Conservation (phyloP, 2,329 filamentous ascomycete species). For the Scedosporium dehoogii region DNA sequence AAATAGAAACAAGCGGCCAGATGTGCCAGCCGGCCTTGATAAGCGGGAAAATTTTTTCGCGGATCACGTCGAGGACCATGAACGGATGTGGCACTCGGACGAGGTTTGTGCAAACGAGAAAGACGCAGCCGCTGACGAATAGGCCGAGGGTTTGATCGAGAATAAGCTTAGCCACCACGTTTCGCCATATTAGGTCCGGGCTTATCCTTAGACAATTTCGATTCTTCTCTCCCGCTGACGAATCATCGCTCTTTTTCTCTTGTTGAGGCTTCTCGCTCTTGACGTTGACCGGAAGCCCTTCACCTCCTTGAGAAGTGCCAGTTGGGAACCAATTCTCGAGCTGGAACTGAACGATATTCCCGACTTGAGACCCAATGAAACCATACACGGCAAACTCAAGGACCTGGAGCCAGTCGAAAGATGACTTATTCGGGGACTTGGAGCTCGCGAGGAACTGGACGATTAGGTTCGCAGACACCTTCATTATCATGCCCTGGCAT, state of each 20-base stretch:
- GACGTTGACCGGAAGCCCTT: slow-evolving; percentile 11
- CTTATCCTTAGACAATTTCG: slow-evolving; percentile 13
- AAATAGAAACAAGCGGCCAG: slow-evolving; percentile 24
- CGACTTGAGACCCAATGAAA: slow-evolving; percentile 23
- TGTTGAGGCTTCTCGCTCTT: slow-evolving; percentile 13
- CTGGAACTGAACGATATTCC: slow-evolving; percentile 23
- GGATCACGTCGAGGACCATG: slow-evolving; percentile 17
- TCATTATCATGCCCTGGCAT: slow-evolving; percentile 18
- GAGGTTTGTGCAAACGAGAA: slow-evolving; percentile 25
- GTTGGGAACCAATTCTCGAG: slow-evolving; percentile 25
- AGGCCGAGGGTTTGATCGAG: slow-evolving; percentile 26
- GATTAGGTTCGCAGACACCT: slow-evolving; percentile 21
- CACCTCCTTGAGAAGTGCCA: slow-evolving; percentile 10
- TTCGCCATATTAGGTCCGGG: slow-evolving; percentile 22
- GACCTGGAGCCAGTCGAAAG: slow-evolving; percentile 23
- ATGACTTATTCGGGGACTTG: slow-evolving; percentile 11
- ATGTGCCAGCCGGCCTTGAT: slow-evolving; percentile 26
- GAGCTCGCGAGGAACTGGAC: slow-evolving; percentile 17
- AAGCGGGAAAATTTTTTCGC: slow-evolving; percentile 18
- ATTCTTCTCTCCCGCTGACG: not conserved
- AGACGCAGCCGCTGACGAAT: slow-evolving; percentile 21
- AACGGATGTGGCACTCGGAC: slow-evolving; percentile 17
- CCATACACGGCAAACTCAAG: slow-evolving; percentile 25
- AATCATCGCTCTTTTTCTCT: slow-evolving; percentile 14
- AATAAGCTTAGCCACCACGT: slow-evolving; percentile 23